Base-by-base conservation (phyloP, 2,329 filamentous ascomycete genomes). In the Sarocladium kiliense region DNA sequence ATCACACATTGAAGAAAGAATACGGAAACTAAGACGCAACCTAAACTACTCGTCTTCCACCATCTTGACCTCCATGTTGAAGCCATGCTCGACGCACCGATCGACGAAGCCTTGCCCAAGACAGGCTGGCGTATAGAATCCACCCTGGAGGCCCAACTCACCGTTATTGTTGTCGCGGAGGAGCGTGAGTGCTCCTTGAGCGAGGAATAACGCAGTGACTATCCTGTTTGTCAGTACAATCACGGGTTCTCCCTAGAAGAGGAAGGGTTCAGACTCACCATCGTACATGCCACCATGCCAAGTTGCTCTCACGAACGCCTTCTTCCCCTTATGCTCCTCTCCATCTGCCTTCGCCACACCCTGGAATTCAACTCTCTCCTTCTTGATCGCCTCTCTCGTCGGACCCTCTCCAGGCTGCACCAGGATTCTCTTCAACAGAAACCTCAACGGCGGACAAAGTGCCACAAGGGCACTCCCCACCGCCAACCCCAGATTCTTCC, bases 111-210 rank as follows among this genome's bases (percentile, higher is more conserved):
- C 72, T 61, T 86, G 82, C 1, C 88, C 88, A 2, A 92, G 71
- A 54, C 81, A 87, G 0, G 88, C 86, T 1, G 88, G 84, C 1
- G 89, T 92, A 58, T 88, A 81, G 23, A 90, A 72, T 2, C 88
- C 88, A 18, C 88, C 88, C 1, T 75, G 76, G 4, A 53, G 21
- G 16, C 50, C 50, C 12, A 89, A 71, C 34, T 77, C 68, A 12
- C 82, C 71, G 14, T 84, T 77, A 37, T 50, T 51, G 34, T 57
- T 45, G 6, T 87, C 85, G 56, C 86, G 76, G 16, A 91, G 71
- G 30, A 92, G 73, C 0, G 84, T 83, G 37, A 80, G 71, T 3
- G 87, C 88, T 12, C 80, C 87, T 62, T 90, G 78, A 2, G 79
- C 78, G 14, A 89, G 64, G 26, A 87, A 75, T 18, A 85, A 64